Percentiles rank a stretch among this genome's conserved stretches.
phyloP scores from a whole-genome alignment of 768 basidiomycete genomes.

The Daedaleopsis nitida region DNA sequence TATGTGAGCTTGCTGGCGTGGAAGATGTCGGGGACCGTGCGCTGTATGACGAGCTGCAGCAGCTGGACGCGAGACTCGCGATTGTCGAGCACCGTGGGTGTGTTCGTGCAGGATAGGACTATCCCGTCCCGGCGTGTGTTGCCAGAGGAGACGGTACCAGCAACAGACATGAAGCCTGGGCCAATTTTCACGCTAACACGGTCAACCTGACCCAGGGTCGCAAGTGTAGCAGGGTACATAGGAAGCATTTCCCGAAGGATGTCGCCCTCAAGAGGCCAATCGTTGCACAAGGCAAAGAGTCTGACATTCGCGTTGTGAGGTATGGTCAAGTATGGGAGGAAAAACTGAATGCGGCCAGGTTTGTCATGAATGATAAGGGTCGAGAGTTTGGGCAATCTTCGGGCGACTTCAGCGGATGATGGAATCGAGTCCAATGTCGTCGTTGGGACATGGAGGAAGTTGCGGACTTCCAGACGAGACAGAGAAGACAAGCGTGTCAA shows the following conservation, averaged over 20 bases:
- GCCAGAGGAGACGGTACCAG: not conserved
- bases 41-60: not conserved
- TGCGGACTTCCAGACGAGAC: not conserved
- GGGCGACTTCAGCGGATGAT: not conserved
- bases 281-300: not conserved
- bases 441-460: not conserved
- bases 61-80: not conserved
- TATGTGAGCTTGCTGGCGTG: not conserved
- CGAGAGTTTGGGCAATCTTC: not conserved
- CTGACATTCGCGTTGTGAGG: not conserved
- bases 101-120: not conserved
- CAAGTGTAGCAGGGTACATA: not conserved
- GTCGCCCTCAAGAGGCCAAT: not conserved
- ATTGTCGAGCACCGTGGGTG: not conserved
- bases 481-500: not conserved
- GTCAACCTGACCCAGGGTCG: not conserved
- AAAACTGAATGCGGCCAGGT: not conserved
- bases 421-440: not conserved
- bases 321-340: not conserved
- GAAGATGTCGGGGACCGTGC: not conserved
- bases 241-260: not conserved
- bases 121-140: not conserved
- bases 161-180: not conserved
- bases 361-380: not conserved
- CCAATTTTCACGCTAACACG: not conserved